Conservation (phyloP, 805 yeast genomes). For the Pichia cabralensis region DNA sequence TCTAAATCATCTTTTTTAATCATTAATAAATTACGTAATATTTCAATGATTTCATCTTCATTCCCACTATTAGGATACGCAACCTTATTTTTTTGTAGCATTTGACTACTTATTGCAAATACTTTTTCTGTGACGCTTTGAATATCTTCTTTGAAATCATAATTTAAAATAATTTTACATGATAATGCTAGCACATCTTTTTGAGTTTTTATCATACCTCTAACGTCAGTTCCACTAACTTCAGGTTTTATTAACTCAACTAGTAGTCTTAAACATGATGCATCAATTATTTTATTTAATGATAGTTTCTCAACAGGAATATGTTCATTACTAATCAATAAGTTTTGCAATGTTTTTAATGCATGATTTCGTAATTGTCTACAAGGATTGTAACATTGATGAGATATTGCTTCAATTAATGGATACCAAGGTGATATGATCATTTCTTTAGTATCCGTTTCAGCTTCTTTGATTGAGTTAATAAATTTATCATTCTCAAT, state of each 20-base stretch:
- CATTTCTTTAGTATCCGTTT: conserved; percentile 7
- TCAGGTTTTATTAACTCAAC: conserved; percentile 60
- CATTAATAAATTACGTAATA: conserved; percentile 24
- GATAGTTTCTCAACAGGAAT: conserved; percentile 28
- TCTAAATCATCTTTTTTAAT: conserved; percentile 21
- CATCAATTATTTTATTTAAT: conserved; percentile 53
- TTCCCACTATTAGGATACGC: conserved; percentile 12
- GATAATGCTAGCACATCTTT: conserved; percentile 56
- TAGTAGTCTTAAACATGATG: conserved; percentile 66
- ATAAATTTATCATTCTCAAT: conserved; percentile 25
- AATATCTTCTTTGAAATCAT: conserved; percentile 19
- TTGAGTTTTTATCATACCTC: conserved; percentile 57
- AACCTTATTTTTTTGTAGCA: conserved; percentile 15
- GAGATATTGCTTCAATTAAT: conserved; percentile 72
- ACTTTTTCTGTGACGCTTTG: conserved; percentile 19
- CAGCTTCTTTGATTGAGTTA: conserved; percentile 22
- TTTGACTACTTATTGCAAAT: conserved; percentile 19
- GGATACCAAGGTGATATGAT: conserved; percentile 38
- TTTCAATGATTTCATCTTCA: conserved; percentile 26
- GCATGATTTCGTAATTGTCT: conserved; percentile 64
- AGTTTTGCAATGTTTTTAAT: conserved; percentile 45
- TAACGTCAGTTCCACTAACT: conserved; percentile 45
- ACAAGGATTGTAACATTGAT: conserved; percentile 85
- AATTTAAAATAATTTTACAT: conserved; percentile 40
- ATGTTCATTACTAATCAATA: conserved; percentile 31